Base-by-base conservation (phyloP, 495 filamentous ascomycete genomes). In the Neurospora africana region DNA sequence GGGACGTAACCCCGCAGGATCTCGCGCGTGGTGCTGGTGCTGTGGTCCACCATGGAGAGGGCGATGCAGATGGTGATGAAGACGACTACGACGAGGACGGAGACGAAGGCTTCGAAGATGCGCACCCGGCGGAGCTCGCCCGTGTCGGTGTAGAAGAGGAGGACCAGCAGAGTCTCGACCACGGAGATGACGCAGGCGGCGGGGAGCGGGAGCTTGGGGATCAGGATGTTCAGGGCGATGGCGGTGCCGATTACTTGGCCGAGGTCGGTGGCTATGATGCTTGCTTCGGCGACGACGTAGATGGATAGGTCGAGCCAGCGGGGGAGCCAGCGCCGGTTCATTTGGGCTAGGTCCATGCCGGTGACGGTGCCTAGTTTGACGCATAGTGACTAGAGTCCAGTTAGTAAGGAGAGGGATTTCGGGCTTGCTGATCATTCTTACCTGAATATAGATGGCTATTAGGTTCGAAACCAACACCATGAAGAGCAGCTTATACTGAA, bases 311-410 rank as follows among this genome's bases (percentile, higher is more conserved):
- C 76, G 0, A 81, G 72, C 79, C 79, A 81, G 10, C 79, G 74
- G 0, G 79, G 79, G 6, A 81, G 74, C 47, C 75, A 78, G 13
- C 70, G 74, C 10, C 77, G 74, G 53, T 77, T 77, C 13, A 77
- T 72, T 19, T 76, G 74, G 21, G 79, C 72, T 36, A 79, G 74
- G 72, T 79, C 75, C 23, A 81, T 68, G 3, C 79, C 79, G 13
- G 72, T 78, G 0, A 81, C 76, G 15, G 79, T 81, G 2, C 79
- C 79, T 4, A 81, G 70, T 68, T 79, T 81, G 71, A 78, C 74
- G 40, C 74, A 72, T 17, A 81, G 74, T 17, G 74, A 74, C 74
- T 76, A 44, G 19, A n/a, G 23, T 17, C 6, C 4, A 1, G 69
- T 75, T 69, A 73, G 72, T 6, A 4, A 39, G 8, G 65, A 15